phyloP scores from a whole-genome alignment of 306 rosid genomes.

The Cicer judaicum region DNA sequence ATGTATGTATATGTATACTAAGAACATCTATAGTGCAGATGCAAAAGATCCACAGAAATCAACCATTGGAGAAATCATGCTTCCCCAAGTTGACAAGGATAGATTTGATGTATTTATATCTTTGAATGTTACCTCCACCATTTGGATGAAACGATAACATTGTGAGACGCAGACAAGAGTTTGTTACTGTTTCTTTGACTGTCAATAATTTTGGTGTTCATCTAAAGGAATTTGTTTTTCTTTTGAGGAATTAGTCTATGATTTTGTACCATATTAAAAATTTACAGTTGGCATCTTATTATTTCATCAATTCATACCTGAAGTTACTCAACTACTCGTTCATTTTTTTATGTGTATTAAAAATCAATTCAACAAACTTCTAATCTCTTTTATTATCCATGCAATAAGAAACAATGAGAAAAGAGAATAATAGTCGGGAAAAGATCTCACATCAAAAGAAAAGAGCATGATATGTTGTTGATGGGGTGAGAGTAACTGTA shows the following conservation, averaged over 20 bases:
- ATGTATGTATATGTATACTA: conserved; percentile 17
- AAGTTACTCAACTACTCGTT: background rate
- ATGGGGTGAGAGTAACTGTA: background rate
- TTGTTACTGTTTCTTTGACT: background rate
- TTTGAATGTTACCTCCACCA: background rate
- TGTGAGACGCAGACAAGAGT: background rate
- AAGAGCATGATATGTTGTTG: background rate
- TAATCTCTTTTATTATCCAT: background rate
- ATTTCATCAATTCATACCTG: background rate
- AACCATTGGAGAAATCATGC: background rate
- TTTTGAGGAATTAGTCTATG: background rate
- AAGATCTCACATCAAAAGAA: background rate
- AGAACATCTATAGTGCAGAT: background rate
- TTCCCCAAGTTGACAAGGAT: background rate
- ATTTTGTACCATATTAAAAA: background rate
- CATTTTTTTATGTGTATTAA: background rate
- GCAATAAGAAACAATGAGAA: background rate
- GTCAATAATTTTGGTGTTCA: background rate
- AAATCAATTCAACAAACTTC: background rate
- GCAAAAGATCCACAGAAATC: background rate
- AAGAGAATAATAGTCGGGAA: background rate
- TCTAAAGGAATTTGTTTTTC: background rate
- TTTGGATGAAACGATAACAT: background rate
- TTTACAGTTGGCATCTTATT: background rate
- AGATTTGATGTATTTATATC: background rate